Conservation (phyloP, 2,329 filamentous ascomycete species). For the Ramichloridium luteum region DNA sequence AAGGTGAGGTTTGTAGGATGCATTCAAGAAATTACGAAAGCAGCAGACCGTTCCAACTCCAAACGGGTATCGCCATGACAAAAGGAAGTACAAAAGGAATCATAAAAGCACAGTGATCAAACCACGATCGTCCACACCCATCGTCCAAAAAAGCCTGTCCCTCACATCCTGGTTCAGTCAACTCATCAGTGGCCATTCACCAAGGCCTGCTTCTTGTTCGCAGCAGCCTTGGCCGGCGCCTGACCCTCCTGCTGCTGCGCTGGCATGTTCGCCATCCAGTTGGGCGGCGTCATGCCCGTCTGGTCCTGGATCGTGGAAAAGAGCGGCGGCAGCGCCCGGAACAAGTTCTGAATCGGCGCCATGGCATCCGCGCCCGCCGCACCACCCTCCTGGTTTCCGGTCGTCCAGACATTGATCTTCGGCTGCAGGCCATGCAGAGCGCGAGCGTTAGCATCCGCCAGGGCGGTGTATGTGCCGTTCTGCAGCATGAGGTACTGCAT, state of each 20-base stretch:
- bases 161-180: no score
- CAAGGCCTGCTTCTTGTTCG: no score
- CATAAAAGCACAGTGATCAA: no score
- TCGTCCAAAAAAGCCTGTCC: no score
- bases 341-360: conserved; percentile 60
- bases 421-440: conserved; percentile 68
- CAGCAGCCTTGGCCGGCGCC: conserved; percentile 10
- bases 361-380: conserved; percentile 40
- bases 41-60: no score
- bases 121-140: no score
- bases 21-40: no score
- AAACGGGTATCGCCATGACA: no score
- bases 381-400: conserved; percentile 44
- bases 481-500: conserved; percentile 83
- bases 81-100: no score
- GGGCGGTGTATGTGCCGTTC: conserved; percentile 62
- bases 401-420: conserved; percentile 89
- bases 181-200: no score
- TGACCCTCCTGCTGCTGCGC: conserved; percentile 10
- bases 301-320: conserved; percentile 81
- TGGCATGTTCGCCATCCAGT: conserved; percentile 51
- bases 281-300: conserved; percentile 68
- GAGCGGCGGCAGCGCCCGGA: conserved; percentile 72
- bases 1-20: no score
- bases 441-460: conserved; percentile 65